Conservation (phyloP, 2,329 filamentous ascomycete species). For the Massarina eburnea region DNA sequence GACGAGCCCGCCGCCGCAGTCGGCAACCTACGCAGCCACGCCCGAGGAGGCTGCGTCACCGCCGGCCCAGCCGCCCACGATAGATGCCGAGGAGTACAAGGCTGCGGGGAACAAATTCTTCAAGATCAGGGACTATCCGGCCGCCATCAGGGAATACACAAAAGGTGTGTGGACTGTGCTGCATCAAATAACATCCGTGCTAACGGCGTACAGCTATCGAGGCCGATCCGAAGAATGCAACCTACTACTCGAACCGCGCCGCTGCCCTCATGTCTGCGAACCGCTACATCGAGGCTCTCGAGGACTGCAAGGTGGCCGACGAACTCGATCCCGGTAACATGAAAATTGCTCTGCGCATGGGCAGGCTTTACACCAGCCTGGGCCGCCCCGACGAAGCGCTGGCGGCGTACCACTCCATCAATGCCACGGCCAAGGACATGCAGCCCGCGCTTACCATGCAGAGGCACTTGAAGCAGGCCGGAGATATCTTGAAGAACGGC, state of each 20-base stretch:
- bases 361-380: conserved; percentile 84
- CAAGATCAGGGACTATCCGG: conserved; percentile 87
- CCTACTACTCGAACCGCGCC: conserved; percentile 91
- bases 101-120: conserved; percentile 93
- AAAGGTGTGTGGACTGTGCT: conserved; percentile 66
- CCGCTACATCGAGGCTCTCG: conserved; percentile 75
- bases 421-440: conserved; percentile 82
- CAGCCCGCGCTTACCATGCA: conserved; percentile 82
- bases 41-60: conserved; percentile 41
- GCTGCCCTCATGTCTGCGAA: conserved; percentile 90
- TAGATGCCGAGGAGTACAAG: conserved; percentile 91
- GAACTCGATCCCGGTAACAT: conserved; percentile 82
- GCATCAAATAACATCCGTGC: conserved; percentile 11
- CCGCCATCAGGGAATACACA: conserved; percentile 89
- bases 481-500: conserved; percentile 72
- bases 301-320: conserved; percentile 81
- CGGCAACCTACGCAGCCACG: conserved; percentile 41
- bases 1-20: conserved; percentile 51
- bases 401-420: conserved; percentile 76
- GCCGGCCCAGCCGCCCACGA: conserved; percentile 49
- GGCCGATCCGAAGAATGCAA: conserved; percentile 79
- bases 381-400: conserved; percentile 87
- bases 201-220: conserved; percentile 70
- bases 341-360: conserved; percentile 86
- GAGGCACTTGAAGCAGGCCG: conserved; percentile 76